Conservation (phyloP, 2,329 filamentous ascomycete genomes). For the Cylindrodendrum hubeiense region DNA sequence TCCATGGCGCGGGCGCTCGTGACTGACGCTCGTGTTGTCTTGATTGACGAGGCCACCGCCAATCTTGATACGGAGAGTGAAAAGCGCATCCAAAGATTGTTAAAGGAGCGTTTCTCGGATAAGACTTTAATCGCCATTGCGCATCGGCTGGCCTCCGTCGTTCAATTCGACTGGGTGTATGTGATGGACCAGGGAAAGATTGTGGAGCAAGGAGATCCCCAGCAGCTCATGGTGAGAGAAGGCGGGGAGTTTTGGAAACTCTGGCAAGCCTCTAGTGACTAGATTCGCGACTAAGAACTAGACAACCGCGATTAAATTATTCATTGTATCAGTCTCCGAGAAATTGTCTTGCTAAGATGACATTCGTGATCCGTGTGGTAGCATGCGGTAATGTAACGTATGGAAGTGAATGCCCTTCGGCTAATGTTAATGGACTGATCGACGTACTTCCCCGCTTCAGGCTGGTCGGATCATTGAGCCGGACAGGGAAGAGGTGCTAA, state of each 20-base stretch:
- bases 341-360: not conserved
- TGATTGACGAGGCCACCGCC: conserved; percentile 81
- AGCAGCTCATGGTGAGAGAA: not conserved
- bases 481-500: too few species aligned
- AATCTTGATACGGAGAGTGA: conserved; percentile 81
- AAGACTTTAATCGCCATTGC: conserved; percentile 81
- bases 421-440: too few species aligned
- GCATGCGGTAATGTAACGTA: too few species aligned
- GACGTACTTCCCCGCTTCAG: too few species aligned
- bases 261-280: not conserved
- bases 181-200: conserved; percentile 81
- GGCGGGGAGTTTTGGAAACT: conserved; percentile 5
- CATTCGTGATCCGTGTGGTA: too few species aligned
- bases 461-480: too few species aligned
- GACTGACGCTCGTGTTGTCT: conserved; percentile 75
- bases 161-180: conserved; percentile 78
- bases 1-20: conserved; percentile 78
- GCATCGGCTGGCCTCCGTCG: conserved; percentile 68
- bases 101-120: conserved; percentile 70
- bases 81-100: conserved; percentile 76
- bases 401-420: too few species aligned
- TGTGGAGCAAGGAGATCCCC: conserved; percentile 68
- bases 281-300: too few species aligned
- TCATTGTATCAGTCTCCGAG: not conserved
- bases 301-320: not conserved